Evolutionary conservation across 1,139 yeast genomes (phyloP).

Genomic region (Saccharomyces hybrid): DNA sequence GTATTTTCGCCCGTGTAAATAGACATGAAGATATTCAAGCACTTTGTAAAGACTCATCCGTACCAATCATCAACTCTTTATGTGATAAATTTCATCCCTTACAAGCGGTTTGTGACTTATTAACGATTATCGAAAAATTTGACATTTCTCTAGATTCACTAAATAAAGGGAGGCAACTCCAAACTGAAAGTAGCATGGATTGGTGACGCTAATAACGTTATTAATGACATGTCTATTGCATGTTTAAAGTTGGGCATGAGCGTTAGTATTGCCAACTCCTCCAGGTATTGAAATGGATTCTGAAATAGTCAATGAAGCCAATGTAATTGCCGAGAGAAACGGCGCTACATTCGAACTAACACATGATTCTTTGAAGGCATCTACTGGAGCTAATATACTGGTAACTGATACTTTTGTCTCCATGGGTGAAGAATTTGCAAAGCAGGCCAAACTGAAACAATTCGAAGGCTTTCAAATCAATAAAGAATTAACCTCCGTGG

Average conservation of each 20-base stretch:
- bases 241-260: constrained; percentile 77
- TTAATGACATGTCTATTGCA: constrained; percentile 89
- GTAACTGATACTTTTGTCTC: constrained; percentile 98
- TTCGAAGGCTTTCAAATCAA: constrained; percentile 84
- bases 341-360: constrained; percentile 55
- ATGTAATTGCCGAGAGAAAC: constrained; percentile 43
- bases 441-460: constrained; percentile 60
- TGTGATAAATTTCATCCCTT: constrained; percentile 92
- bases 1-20: constrained; percentile 92
- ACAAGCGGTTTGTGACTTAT: constrained; percentile 86
- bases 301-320: constrained; percentile 51
- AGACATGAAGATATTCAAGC: constrained; percentile 74
- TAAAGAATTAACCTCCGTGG: constrained; percentile 50
- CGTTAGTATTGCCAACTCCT: constrained; percentile 81
- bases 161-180: constrained; percentile 26
- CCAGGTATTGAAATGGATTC: constrained; percentile 55
- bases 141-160: constrained; percentile 25
- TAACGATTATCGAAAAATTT: constrained; percentile 78
- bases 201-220: constrained; percentile 93
- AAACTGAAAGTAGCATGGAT: constrained; percentile 82
- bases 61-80: constrained; percentile 86
- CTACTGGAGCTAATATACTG: constrained; percentile 63
- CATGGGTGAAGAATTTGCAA: constrained; percentile 92
- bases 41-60: constrained; percentile 65
- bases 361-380: constrained; percentile 67